These are phyloP conservation scores for Lotus japonicus DNA, from an alignment of 306 rosid species.

Conservation along the genomic window DNA sequence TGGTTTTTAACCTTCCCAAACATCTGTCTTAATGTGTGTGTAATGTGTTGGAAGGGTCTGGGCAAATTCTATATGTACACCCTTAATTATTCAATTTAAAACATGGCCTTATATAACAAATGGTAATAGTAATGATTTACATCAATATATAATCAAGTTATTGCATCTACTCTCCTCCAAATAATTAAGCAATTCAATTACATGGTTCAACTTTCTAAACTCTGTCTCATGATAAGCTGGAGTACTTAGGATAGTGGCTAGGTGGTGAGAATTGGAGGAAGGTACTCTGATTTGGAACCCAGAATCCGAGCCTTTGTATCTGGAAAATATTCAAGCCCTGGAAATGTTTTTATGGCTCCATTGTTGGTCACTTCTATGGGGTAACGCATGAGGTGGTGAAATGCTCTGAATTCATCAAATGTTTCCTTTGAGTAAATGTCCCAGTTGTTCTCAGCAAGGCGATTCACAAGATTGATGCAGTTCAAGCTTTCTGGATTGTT, in stretches of 20 bases:
- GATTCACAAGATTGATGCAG: constrained; percentile 21
- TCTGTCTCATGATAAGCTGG: neutral
- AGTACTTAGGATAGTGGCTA: neutral
- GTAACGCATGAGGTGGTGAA: constrained; percentile 32
- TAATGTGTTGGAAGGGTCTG: too few species aligned
- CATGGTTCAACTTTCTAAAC: neutral
- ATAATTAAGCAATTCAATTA: neutral
- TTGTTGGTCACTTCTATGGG: constrained; percentile 21
- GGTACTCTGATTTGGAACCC: constrained; percentile 22
- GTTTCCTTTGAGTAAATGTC: neutral
- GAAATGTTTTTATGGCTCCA: constrained; percentile 19
- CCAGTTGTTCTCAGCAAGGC: constrained; percentile 29
- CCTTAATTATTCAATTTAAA: too few species aligned
- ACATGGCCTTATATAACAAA: neutral
- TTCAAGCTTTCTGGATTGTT: constrained; percentile 24
- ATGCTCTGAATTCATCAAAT: constrained; percentile 2
- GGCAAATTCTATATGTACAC: too few species aligned
- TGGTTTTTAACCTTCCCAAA: too few species aligned
- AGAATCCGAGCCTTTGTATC: constrained; percentile 38
- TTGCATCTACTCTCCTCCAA: neutral
- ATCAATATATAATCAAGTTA: neutral
- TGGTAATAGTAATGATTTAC: neutral
- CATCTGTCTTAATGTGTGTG: too few species aligned
- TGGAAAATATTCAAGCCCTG: constrained; percentile 29
- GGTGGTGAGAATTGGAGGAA: constrained; percentile 42